Evolutionary conservation across 768 basidiomycete genomes (phyloP), one percentile per base, ranked within the genome.

Genomic region (Ramaria sp.): DNA sequence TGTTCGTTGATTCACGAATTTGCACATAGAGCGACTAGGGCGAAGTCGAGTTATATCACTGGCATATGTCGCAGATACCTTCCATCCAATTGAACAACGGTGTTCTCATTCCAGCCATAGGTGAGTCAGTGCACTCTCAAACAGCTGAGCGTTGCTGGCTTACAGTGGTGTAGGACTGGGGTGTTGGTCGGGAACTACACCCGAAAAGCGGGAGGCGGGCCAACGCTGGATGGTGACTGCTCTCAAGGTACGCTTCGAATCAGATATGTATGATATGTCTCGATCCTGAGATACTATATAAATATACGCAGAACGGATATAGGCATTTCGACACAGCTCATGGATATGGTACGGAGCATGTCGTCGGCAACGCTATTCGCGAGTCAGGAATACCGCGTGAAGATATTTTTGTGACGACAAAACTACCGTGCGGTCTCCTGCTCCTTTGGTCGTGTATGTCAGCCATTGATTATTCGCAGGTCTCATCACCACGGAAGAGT

Each of bases 351-450:
- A 56, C 42, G 1, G 54, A 56, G 37, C 19, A 45, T 33, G 22
- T 22, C 22, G 54, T 56, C 19, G 54, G 54, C 22, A 56, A 56
- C 15, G 54, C 54, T n/a, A 46, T 56, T 33, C 42, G 54, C 22
- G 27, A 31, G 34, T 75, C 74, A 24, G 72, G 71, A 1, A 67
- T 78, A 15, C 72, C 76, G 3, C 70, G 77, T 39, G 66, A 65
- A 24, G 70, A 76, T 30, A 66, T 80, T 42, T 80, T 73, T 63
- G 61, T 81, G 10, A 78, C 77, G 6, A 80, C 79, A 15, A 81
- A 81, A 61, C 67, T 80, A 34, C 65, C 68, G 73, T 75, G 46
- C 3, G 46, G 27, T 27, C 5, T 27, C 27, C 27, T 2, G 27
- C 2, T 27, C 27, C 2, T 27, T 27, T 27, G 5, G 27, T 27